Conservation (phyloP, 202 grass and related monocot species). For the Eragrostis tef region DNA sequence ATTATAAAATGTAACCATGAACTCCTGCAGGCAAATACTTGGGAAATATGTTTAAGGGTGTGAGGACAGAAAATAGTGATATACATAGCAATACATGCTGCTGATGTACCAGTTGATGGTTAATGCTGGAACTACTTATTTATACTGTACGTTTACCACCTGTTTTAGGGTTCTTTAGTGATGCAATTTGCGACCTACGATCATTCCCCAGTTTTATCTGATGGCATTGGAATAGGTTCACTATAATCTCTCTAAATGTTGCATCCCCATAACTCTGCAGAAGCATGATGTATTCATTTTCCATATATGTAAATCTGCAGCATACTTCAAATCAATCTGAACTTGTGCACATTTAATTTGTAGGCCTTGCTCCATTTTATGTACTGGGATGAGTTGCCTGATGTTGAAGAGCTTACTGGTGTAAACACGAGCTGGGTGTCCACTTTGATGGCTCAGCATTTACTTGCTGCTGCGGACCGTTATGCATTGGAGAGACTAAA, state of each 20-base stretch:
- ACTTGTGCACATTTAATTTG: conserved; percentile 7
- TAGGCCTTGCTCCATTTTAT: conserved; percentile 98
- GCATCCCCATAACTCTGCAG: neutral
- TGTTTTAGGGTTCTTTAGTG: neutral
- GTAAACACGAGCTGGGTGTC: conserved; percentile 82
- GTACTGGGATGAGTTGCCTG: conserved; percentile 92
- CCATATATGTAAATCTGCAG: neutral
- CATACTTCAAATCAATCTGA: conserved; percentile 26
- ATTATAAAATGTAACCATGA: neutral
- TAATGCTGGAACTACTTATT: neutral
- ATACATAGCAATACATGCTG: neutral
- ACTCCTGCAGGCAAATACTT: neutral
- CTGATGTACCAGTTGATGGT: conserved; percentile 9
- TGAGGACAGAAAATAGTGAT: neutral
- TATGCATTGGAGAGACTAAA: conserved; percentile 99
- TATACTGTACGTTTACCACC: neutral
- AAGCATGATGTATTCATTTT: conserved; percentile 4
- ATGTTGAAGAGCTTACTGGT: conserved; percentile 92
- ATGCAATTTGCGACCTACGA: neutral
- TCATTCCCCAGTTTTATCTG: neutral
- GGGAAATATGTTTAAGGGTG: neutral
- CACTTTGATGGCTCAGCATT: conserved; percentile 97
- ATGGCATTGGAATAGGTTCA: neutral
- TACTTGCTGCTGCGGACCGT: conserved; percentile 91
- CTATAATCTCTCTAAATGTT: neutral